A percentile compares a stretch with the other conserved stretches of the same genome.
Evolutionary conservation across 257 asterid species (phyloP).

Genomic region (Solanum habrochaites): DNA sequence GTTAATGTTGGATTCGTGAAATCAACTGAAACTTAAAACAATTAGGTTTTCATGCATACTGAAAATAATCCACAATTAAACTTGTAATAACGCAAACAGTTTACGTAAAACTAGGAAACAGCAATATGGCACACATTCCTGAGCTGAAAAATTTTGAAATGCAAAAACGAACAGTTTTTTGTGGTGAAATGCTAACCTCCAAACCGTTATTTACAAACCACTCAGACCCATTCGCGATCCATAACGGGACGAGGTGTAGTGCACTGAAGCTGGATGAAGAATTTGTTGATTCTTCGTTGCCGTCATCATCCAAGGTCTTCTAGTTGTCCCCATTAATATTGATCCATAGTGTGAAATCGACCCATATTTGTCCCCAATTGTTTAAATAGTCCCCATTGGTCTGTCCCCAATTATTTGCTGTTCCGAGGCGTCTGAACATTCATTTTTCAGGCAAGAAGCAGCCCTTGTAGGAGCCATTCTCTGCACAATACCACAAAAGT

Average conservation of each 20-base stretch:
- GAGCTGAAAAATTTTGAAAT: too few relatives aligned
- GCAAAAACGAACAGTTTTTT: too few relatives aligned
- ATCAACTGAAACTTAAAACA: too few relatives aligned
- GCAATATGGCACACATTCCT: too few relatives aligned
- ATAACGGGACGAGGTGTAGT: neutral
- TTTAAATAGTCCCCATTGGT: neutral
- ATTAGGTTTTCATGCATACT: too few relatives aligned
- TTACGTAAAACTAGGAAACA: too few relatives aligned
- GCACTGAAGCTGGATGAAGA: too few relatives aligned
- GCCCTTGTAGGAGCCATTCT: conserved; percentile 65
- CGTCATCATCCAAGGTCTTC: neutral
- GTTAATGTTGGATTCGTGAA: too few relatives aligned
- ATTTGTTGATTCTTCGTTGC: too few relatives aligned
- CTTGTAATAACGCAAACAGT: too few relatives aligned
- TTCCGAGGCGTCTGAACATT: conserved; percentile 11
- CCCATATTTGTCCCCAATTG: neutral
- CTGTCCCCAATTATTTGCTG: neutral
- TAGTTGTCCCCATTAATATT: neutral
- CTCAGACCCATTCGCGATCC: conserved; percentile 32
- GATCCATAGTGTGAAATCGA: neutral
- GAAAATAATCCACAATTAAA: too few relatives aligned
- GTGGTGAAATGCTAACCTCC: too few relatives aligned
- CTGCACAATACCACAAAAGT: conserved; percentile 81
- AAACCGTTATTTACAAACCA: conserved; percentile 14
- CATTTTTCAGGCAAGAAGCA: conserved; percentile 66